Percentiles rank a stretch among this genome's conserved stretches.
Conservation (phyloP, 371 early-diverging fungal species). For the Haplosporangium sp. region DNA sequence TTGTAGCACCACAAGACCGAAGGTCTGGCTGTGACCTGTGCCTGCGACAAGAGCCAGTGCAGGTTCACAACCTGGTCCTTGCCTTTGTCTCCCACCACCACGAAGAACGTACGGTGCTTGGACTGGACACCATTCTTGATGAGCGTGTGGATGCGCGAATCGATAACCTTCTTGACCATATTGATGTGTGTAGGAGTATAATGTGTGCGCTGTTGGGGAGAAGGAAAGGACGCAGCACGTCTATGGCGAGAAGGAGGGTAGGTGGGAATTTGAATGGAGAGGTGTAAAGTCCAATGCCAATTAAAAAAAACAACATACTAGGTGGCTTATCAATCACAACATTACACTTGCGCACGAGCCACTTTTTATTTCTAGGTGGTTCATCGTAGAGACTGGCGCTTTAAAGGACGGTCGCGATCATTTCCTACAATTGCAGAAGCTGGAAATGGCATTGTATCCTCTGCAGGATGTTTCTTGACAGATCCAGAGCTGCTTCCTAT, state of each 20-base stretch:
- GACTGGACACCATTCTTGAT: conserved; percentile 92
- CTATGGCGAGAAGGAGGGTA: neutral
- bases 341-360: too few species aligned
- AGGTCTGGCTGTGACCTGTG: conserved; percentile 89
- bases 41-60: conserved; percentile 96
- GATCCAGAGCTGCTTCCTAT: neutral
- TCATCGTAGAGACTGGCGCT: too few species aligned
- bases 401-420: too few species aligned
- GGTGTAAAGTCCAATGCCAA: neutral
- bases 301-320: conserved; percentile 19
- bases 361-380: too few species aligned
- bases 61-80: conserved; percentile 97
- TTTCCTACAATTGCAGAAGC: conserved; percentile 4
- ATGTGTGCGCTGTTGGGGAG: neutral
- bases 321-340: neutral
- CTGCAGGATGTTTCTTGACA: neutral
- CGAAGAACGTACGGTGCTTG: conserved; percentile 96
- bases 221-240: neutral
- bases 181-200: conserved; percentile 5
- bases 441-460: neutral
- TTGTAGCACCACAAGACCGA: conserved; percentile 99
- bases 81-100: conserved; percentile 96
- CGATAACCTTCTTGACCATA: conserved; percentile 92
- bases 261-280: neutral
- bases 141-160: conserved; percentile 92